These are phyloP conservation scores for Graphilbum ipis-grandicollis DNA, from an alignment of 2,329 filamentous ascomycete genomes.

Conservation along the genomic window DNA sequence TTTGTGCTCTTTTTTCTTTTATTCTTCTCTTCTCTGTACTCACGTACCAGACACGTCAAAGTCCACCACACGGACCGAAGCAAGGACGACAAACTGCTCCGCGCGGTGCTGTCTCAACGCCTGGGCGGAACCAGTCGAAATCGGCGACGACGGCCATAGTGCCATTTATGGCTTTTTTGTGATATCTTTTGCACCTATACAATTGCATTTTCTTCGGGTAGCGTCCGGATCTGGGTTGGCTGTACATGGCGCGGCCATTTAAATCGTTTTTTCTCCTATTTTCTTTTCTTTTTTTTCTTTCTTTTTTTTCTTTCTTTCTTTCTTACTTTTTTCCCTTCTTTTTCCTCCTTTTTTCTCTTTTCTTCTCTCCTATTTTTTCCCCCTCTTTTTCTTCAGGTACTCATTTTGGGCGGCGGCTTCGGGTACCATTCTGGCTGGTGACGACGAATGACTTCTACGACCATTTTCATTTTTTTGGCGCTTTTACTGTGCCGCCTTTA, in stretches of 20 bases:
- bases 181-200: too few relatives aligned
- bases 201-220: too few relatives aligned
- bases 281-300: conserved; percentile 5
- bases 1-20: conserved; percentile 22
- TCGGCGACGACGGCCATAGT: conserved; percentile 30
- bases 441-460: too few relatives aligned
- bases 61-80: conserved; percentile 83
- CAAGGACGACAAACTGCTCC: conserved; percentile 66
- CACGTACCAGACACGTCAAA: conserved; percentile 58
- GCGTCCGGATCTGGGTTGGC: too few relatives aligned
- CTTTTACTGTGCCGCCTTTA: too few relatives aligned
- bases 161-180: too few relatives aligned
- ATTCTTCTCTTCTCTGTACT: background rate
- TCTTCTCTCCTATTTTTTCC: background rate
- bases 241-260: too few relatives aligned
- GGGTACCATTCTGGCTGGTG: too few relatives aligned
- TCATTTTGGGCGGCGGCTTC: too few relatives aligned
- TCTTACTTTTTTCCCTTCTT: conserved; percentile 1
- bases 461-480: too few relatives aligned
- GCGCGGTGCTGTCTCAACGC: conserved; percentile 72
- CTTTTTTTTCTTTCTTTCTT: conserved; percentile 1
- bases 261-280: background rate
- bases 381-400: too few relatives aligned
- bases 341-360: background rate
- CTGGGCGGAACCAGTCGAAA: conserved; percentile 72